phyloP scores from a whole-genome alignment of 2,329 filamentous ascomycete genomes.

The Fusarium mexicanum region DNA sequence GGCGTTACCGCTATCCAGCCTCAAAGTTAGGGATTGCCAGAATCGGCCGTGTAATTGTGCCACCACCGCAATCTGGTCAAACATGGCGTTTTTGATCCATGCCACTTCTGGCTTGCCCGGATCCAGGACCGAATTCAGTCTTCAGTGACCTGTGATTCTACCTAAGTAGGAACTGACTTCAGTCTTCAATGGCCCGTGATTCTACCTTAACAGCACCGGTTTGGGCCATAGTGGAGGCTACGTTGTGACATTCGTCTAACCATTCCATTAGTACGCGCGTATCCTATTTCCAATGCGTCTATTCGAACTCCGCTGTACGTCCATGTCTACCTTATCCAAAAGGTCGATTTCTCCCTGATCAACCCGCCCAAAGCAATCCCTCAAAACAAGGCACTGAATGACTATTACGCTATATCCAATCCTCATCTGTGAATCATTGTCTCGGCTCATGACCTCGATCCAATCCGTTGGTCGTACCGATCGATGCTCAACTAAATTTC shows the following conservation, averaged over 20 bases:
- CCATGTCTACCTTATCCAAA: neutral
- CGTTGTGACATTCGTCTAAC: neutral
- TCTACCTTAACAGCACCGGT: slow-evolving; percentile 7
- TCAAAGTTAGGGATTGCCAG: neutral
- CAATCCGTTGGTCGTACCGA: slow-evolving; percentile 1
- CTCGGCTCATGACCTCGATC: slow-evolving; percentile 8
- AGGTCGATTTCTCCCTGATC: neutral
- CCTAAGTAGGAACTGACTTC: neutral
- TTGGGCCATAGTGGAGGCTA: slow-evolving; percentile 4
- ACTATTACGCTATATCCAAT: slow-evolving; percentile 24
- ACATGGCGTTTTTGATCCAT: slow-evolving; percentile 31
- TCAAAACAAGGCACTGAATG: slow-evolving; percentile 11
- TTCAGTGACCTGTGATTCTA: neutral
- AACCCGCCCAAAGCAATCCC: slow-evolving; percentile 5
- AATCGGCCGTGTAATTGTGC: neutral
- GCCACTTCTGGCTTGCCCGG: slow-evolving; percentile 16
- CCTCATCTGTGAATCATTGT: slow-evolving; percentile 9
- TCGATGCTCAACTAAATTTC: slow-evolving; percentile 12
- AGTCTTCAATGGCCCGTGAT: neutral
- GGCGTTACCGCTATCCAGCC: neutral
- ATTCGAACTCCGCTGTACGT: neutral
- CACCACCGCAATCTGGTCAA: slow-evolving; percentile 19
- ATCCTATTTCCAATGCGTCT: slow-evolving; percentile 6
- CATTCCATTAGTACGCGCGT: neutral
- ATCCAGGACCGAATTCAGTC: slow-evolving; percentile 23